phyloP scores from a whole-genome alignment of 371 early-diverging fungal species.

The Blakeslea trispora region DNA sequence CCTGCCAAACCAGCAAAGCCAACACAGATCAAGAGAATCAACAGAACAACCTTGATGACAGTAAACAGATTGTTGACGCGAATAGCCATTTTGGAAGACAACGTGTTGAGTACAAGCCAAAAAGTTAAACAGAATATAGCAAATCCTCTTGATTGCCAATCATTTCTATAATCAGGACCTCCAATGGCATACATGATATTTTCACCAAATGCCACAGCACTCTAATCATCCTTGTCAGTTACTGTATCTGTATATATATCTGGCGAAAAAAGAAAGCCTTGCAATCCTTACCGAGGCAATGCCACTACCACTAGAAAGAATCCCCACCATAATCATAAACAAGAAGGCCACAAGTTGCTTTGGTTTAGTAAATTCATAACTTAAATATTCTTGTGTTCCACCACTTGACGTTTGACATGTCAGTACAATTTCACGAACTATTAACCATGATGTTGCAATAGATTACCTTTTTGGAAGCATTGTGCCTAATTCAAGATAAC shows the following conservation, averaged over 20 bases:
- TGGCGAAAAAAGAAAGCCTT: background rate
- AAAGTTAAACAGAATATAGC: slow-evolving; percentile 32
- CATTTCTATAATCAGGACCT: slow-evolving; percentile 18
- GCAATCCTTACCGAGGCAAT: slow-evolving; percentile 25
- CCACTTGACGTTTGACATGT: slow-evolving; percentile 15
- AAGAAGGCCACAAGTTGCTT: slow-evolving; percentile 28
- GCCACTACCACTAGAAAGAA: slow-evolving; percentile 20
- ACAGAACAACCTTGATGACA: slow-evolving; percentile 21
- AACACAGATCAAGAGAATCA: slow-evolving; percentile 25
- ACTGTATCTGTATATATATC: too few relatives aligned
- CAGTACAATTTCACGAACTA: too few relatives aligned
- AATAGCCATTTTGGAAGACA: slow-evolving; percentile 27
- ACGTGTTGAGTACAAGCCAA: slow-evolving; percentile 28
- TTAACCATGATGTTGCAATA: background rate
- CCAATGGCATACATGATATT: slow-evolving; percentile 34
- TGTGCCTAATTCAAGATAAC: slow-evolving; percentile 35
- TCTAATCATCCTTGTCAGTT: slow-evolving; percentile 6
- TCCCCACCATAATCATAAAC: slow-evolving; percentile 26
- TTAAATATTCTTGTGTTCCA: slow-evolving; percentile 34
- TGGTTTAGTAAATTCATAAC: slow-evolving; percentile 23
- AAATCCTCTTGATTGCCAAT: slow-evolving; percentile 32
- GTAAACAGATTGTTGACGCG: slow-evolving; percentile 29
- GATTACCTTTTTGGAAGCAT: slow-evolving; percentile 23
- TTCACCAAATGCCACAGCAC: slow-evolving; percentile 29
- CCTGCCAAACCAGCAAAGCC: slow-evolving; percentile 35